Percentiles rank a stretch among this genome's conserved stretches.
phyloP scores from a whole-genome alignment of 176 grass and related monocot genomes.

The Ensete ventricosum region DNA sequence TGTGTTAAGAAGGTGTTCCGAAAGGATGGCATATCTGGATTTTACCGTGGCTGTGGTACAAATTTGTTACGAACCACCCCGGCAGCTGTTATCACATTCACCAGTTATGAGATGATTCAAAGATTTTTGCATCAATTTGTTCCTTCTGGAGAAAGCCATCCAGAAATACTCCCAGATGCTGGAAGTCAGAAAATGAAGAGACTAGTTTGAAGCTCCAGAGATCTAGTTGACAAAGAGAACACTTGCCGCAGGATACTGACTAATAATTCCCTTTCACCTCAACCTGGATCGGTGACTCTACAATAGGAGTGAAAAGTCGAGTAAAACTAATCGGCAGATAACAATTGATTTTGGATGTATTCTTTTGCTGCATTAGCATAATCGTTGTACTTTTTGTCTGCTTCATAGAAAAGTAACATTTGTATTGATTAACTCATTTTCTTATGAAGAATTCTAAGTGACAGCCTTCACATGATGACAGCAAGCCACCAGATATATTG shows the following conservation, averaged over 20 bases:
- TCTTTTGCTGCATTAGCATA: background rate
- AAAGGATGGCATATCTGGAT: conserved; percentile 53
- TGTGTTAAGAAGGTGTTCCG: conserved; percentile 60
- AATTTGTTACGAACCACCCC: conserved; percentile 76
- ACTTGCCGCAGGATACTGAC: background rate
- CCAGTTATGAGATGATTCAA: conserved; percentile 79
- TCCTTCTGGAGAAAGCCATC: background rate
- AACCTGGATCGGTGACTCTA: background rate
- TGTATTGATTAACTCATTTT: too few species aligned
- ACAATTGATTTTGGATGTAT: background rate
- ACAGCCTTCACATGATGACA: too few species aligned
- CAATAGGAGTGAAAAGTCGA: background rate
- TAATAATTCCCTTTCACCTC: background rate
- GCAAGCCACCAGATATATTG: too few species aligned
- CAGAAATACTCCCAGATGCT: background rate
- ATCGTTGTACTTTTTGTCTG: too few species aligned
- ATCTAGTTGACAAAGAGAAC: background rate
- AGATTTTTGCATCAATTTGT: conserved; percentile 44
- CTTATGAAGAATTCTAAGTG: too few species aligned
- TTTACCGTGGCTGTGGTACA: conserved; percentile 67
- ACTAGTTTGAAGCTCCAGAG: background rate
- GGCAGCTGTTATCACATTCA: conserved; percentile 74
- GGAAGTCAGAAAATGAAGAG: background rate
- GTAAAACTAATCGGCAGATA: background rate
- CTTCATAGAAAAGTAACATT: too few species aligned